phyloP scores from a whole-genome alignment of 371 early-diverging fungal species.

The Syncephalastrum sp. region DNA sequence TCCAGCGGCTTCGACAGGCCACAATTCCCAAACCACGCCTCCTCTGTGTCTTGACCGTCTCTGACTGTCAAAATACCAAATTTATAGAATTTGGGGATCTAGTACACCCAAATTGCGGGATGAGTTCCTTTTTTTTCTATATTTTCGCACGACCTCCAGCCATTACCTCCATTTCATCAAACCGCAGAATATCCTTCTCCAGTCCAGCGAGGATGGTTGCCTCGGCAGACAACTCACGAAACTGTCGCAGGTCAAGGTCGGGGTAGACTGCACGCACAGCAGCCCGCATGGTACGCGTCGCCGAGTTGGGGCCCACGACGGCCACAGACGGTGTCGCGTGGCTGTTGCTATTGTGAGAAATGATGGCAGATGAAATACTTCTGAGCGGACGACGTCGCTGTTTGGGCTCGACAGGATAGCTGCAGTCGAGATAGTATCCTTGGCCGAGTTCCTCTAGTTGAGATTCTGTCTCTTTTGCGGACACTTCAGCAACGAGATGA shows the following conservation, averaged over 20 bases:
- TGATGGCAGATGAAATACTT: constrained; percentile 19
- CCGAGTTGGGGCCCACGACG: not conserved
- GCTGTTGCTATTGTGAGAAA: constrained; percentile 8
- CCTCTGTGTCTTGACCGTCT: constrained; percentile 71
- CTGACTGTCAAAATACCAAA: constrained; percentile 74
- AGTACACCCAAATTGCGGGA: constrained; percentile 14
- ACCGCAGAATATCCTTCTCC: constrained; percentile 54
- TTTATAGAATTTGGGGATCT: constrained; percentile 75
- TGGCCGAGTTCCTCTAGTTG: constrained; percentile 25
- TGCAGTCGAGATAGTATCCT: constrained; percentile 19
- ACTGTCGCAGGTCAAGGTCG: constrained; percentile 29
- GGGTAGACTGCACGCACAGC: constrained; percentile 31
- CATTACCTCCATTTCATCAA: constrained; percentile 49
- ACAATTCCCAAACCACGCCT: constrained; percentile 74
- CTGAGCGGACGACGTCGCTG: constrained; percentile 19
- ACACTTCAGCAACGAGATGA: constrained; percentile 27
- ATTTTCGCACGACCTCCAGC: constrained; percentile 17
- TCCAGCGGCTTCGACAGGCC: constrained; percentile 57
- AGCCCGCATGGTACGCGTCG: constrained; percentile 27
- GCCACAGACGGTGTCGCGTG: not conserved
- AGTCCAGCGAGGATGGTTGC: constrained; percentile 47
- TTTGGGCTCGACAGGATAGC: constrained; percentile 4
- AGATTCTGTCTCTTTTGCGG: constrained; percentile 28
- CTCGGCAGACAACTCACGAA: constrained; percentile 43
- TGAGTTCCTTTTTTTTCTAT: not conserved